Conservation (phyloP, 306 rosid genomes). For the Prinsepia uniflora region DNA sequence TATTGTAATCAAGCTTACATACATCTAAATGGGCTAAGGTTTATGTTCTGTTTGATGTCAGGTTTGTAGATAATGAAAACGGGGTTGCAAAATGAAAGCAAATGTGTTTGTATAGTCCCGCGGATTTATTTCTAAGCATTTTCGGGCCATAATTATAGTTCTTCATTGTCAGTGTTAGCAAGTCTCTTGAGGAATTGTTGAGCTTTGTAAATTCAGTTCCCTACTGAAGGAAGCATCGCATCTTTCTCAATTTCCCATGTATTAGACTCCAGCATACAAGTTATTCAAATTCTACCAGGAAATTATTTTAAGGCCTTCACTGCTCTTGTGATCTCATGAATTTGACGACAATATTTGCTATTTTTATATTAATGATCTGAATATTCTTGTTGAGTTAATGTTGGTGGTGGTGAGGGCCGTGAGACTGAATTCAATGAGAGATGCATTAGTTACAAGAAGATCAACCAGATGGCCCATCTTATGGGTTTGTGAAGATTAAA, state of each 20-base stretch:
- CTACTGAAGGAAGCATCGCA: background rate
- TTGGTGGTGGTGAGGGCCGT: no score
- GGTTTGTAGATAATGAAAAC: background rate
- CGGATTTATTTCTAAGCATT: background rate
- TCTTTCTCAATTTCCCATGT: background rate
- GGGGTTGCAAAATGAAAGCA: background rate
- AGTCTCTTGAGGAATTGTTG: background rate
- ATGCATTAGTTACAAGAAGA: no score
- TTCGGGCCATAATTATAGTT: constrained; percentile 1
- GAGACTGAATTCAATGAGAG: no score
- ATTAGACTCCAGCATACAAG: no score
- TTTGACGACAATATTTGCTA: no score
- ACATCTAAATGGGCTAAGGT: background rate
- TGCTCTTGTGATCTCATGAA: no score
- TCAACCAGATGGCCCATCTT: no score
- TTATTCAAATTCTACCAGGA: no score
- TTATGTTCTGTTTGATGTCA: background rate
- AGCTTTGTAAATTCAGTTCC: background rate
- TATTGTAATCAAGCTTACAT: background rate
- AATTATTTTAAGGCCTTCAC: no score
- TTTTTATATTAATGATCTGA: no score
- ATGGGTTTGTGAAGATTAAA: no score
- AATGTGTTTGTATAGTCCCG: background rate
- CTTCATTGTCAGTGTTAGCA: background rate
- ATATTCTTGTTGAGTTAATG: no score